Percentiles rank a stretch among this genome's conserved stretches.
Evolutionary conservation across 192 early-diverging fungal genomes (phyloP).

Genomic region (Lobulomyces angularis): DNA sequence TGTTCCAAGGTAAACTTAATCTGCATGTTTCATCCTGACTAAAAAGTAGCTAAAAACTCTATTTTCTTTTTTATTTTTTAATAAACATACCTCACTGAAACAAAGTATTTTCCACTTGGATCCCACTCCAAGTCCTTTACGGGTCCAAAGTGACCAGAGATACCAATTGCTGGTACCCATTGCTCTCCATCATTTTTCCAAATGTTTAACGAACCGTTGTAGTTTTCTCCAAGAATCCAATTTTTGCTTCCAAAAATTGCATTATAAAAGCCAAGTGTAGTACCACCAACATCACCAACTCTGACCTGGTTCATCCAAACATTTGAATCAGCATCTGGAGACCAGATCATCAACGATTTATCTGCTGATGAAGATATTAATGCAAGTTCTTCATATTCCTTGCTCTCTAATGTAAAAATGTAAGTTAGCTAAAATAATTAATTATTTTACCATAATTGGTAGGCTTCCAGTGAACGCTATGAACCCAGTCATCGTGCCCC

Average conservation of each 20-base stretch:
- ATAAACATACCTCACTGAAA: slow-evolving; percentile 66
- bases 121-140: slow-evolving; percentile 80
- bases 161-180: slow-evolving; percentile 61
- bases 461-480: slow-evolving; percentile 67
- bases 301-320: slow-evolving; percentile 75
- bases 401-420: slow-evolving; percentile 5
- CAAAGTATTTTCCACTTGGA: slow-evolving; percentile 53
- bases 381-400: slow-evolving; percentile 48
- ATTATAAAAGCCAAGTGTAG: slow-evolving; percentile 69
- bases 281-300: slow-evolving; percentile 80
- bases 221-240: slow-evolving; percentile 61
- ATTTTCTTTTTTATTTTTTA: too few relatives aligned
- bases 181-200: slow-evolving; percentile 46
- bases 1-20: slow-evolving; percentile 64
- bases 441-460: slow-evolving; percentile 16
- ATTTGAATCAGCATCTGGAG: slow-evolving; percentile 58
- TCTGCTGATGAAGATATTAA: slow-evolving; percentile 82
- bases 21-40: slow-evolving; percentile 83
- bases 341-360: slow-evolving; percentile 85
- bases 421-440: slow-evolving; percentile 8
- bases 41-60: not conserved
- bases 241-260: slow-evolving; percentile 52
- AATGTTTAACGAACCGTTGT: slow-evolving; percentile 70
- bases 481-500: slow-evolving; percentile 95
- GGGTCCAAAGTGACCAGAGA: slow-evolving; percentile 69